Evolutionary conservation across 2,329 filamentous ascomycete species (phyloP), one percentile per base, ranked within the genome.

Genomic region (Colletotrichum endophyticum): DNA sequence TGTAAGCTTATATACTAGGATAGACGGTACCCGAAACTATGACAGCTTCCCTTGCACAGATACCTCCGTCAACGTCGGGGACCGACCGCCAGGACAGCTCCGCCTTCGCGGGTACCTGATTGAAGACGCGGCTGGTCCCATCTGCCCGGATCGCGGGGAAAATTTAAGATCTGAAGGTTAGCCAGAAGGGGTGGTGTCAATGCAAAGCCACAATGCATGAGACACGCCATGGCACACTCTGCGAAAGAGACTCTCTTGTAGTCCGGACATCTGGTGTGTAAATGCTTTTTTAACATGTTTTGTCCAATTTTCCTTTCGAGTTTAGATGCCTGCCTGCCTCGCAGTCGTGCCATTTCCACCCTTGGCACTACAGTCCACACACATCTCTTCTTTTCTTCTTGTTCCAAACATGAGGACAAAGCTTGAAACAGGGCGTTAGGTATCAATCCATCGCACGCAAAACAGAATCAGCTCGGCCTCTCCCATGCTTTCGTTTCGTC

Each of bases 401-500:
- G 68, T 63, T 62, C 73, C 59, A 68, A 73, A 73, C 63, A 53
- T 73, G 57, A 62, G 32, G 57, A 69, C 56, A 66, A 73, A 73
- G 34, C 64, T 69, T 76, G 73, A 76, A 73, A 76, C 73, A 76
- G 9, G 39, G 49, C 30, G 73, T 73, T 69, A 59, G 64, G 73
- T 73, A 73, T 69, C 70, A 69, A 66, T 61, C 73, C 64, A 76
- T 59, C 57, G 70, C 57, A 73, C 34, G 64, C 73, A 73, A 64
- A 64, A 69, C 70, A 61, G 66, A 66, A 56, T 66, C 64, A 66
- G 44, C 70, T 66, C 44, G 27, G 44, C 70, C 64, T 73, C 64
- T 73, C 70, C 34, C 64, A 66, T 64, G 70, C 73, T 69, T 73
- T 64, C 70, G 73, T 73, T 76, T 76, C 73, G 70, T 76, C 73